Evolutionary conservation across 805 yeast species (phyloP).

Genomic region (Candida silvicultrix): DNA sequence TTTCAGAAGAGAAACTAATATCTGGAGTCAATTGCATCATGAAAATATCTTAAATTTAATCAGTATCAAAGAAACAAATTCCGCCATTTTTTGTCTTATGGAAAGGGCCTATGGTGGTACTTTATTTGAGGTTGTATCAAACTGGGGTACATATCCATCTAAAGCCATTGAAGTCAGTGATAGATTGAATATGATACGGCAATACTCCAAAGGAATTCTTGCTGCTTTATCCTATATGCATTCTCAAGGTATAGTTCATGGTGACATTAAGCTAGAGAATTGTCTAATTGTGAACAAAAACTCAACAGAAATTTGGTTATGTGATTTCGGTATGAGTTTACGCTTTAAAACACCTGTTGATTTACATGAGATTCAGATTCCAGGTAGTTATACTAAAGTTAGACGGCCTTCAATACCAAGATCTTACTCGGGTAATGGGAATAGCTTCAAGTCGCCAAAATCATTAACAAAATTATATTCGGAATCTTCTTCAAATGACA

Average conservation of each 20-base stretch:
- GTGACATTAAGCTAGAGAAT: constrained; percentile 73
- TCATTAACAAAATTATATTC: constrained; percentile 19
- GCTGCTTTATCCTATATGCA: constrained; percentile 58
- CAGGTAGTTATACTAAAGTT: constrained; percentile 11
- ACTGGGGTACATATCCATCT: constrained; percentile 49
- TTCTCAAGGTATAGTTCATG: constrained; percentile 62
- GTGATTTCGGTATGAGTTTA: constrained; percentile 87
- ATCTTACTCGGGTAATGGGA: constrained; percentile 24
- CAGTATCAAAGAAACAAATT: constrained; percentile 53
- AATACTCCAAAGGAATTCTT: constrained; percentile 46
- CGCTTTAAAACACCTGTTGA: constrained; percentile 12
- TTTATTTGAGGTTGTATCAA: constrained; percentile 64
- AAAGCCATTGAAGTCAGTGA: constrained; percentile 23
- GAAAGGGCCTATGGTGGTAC: constrained; percentile 71
- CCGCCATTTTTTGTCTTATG: constrained; percentile 67
- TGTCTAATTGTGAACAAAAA: constrained; percentile 34
- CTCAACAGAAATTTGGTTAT: constrained; percentile 52
- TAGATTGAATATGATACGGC: constrained; percentile 29
- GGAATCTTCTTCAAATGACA: constrained; percentile 13
- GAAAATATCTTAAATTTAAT: constrained; percentile 57
- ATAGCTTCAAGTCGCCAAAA: constrained; percentile 7
- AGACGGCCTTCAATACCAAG: constrained; percentile 27
- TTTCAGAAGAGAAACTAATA: constrained; percentile 62
- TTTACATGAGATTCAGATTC: constrained; percentile 22
- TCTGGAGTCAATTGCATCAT: constrained; percentile 71